Evolutionary conservation across 2,329 filamentous ascomycete genomes (phyloP).

Genomic region (Botryotinia convoluta): DNA sequence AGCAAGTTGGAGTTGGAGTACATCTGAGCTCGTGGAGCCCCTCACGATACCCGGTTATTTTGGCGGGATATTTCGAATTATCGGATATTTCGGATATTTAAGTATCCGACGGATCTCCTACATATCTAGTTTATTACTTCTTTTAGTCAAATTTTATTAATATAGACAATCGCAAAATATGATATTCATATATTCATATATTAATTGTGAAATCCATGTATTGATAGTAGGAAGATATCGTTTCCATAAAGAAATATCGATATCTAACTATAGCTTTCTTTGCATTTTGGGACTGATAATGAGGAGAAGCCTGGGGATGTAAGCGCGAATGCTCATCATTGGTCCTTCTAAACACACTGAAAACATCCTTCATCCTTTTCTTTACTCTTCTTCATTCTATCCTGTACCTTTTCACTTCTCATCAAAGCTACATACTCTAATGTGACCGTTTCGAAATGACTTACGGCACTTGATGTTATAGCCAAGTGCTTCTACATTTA

Average conservation of each 20-base stretch:
- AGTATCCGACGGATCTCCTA: no score
- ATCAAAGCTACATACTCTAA: background rate
- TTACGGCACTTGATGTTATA: background rate
- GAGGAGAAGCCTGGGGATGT: background rate
- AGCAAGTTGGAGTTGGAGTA: background rate
- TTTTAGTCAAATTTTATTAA: background rate
- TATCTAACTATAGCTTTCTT: background rate
- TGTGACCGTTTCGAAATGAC: background rate
- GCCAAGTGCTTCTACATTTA: background rate
- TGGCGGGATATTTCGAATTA: no score
- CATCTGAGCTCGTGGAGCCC: background rate
- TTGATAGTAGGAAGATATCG: background rate
- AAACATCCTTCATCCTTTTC: background rate
- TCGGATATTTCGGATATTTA: no score
- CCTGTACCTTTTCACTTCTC: background rate
- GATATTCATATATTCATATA: fast-evolving
- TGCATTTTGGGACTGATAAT: background rate
- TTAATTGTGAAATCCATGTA: background rate
- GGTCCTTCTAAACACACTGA: background rate
- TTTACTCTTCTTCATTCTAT: background rate
- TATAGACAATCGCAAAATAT: background rate
- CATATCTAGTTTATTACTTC: no score
- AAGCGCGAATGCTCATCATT: background rate
- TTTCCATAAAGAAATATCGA: background rate
- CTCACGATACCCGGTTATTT: background rate